These are phyloP conservation scores for Lodderomyces elongisporus DNA, from an alignment of 1,139 yeast species.

Conservation along the genomic window DNA sequence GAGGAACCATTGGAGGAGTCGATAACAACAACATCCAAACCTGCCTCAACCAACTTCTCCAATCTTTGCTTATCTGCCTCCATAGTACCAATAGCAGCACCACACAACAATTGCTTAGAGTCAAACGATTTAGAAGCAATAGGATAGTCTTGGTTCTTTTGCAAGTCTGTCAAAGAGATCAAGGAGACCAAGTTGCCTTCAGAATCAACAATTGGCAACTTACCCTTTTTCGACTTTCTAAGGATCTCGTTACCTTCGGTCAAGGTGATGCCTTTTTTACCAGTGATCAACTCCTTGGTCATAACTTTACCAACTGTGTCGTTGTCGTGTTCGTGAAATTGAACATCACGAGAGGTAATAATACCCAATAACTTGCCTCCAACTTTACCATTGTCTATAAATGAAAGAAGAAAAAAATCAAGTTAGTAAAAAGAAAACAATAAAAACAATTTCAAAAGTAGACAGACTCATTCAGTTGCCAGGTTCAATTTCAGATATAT, in stretches of 20 bases:
- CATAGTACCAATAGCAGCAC: slow-evolving; percentile 97
- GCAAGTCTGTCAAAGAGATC: slow-evolving; percentile 93
- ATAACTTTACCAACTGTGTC: slow-evolving; percentile 70
- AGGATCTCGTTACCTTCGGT: slow-evolving; percentile 85
- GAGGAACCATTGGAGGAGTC: slow-evolving; percentile 99
- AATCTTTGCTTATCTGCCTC: slow-evolving; percentile 85
- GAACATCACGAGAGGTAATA: slow-evolving; percentile 94
- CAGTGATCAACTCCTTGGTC: slow-evolving; percentile 88
- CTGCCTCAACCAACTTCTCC: slow-evolving; percentile 83
- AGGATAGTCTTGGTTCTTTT: slow-evolving; percentile 92
- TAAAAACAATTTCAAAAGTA: too few species aligned
- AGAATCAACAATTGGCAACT: slow-evolving; percentile 85
- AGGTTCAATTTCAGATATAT: slow-evolving; percentile 1
- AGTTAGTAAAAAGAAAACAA: too few species aligned
- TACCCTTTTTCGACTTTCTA: slow-evolving; percentile 94
- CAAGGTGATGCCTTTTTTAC: slow-evolving; percentile 73
- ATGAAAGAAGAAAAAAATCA: not conserved
- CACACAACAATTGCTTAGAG: slow-evolving; percentile 95
- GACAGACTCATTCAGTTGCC: too few species aligned
- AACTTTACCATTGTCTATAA: slow-evolving; percentile 71
- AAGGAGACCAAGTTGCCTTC: slow-evolving; percentile 76
- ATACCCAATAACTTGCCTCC: slow-evolving; percentile 93
- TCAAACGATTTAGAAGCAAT: slow-evolving; percentile 88
- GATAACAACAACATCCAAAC: slow-evolving; percentile 90
- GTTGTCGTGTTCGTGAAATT: slow-evolving; percentile 75